A percentile compares a stretch with the other conserved stretches of the same genome.
These are phyloP conservation scores for Leccinum boreale DNA, from an alignment of 768 basidiomycete species.

Conservation along the genomic window DNA sequence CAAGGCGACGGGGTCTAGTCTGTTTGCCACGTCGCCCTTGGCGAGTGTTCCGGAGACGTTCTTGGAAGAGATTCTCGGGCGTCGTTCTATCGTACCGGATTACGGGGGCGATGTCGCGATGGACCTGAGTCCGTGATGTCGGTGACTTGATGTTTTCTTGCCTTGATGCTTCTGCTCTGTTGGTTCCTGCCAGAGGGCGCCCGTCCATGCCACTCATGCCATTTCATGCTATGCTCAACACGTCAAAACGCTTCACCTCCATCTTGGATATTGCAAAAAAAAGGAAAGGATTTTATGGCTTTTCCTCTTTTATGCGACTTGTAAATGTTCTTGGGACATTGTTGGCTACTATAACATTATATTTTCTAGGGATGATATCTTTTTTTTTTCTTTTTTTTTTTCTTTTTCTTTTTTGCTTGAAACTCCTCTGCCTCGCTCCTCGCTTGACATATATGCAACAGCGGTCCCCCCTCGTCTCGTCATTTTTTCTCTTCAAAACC, in stretches of 20 bases:
- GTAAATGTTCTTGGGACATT: constrained; percentile 36
- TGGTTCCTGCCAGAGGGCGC: not conserved
- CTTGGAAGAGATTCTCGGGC: constrained; percentile 58
- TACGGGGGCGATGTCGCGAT: constrained; percentile 31
- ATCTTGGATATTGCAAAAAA: constrained; percentile 20
- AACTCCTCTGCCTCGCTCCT: constrained; percentile 7
- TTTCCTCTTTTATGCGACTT: constrained; percentile 16
- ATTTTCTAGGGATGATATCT: constrained; percentile 30
- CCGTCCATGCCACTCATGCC: not conserved
- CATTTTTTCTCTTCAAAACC: not conserved
- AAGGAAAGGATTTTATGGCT: constrained; percentile 5
- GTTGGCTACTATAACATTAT: constrained; percentile 34
- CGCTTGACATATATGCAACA: constrained; percentile 3
- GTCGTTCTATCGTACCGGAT: constrained; percentile 4
- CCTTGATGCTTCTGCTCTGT: constrained; percentile 1
- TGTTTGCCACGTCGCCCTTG: constrained; percentile 62
- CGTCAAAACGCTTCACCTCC: not conserved
- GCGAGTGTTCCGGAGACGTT: constrained; percentile 60
- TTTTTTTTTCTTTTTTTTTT: too few relatives aligned
- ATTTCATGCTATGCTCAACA: not conserved
- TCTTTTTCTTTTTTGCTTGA: constrained; percentile 18
- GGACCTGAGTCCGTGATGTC: constrained; percentile 39
- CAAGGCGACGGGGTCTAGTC: constrained; percentile 33
- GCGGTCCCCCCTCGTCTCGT: not conserved
- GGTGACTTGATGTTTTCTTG: not conserved